Percentiles rank a stretch among this genome's conserved stretches.
phyloP scores from a whole-genome alignment of 2,329 filamentous ascomycete species.

The Blastomyces percursus region DNA sequence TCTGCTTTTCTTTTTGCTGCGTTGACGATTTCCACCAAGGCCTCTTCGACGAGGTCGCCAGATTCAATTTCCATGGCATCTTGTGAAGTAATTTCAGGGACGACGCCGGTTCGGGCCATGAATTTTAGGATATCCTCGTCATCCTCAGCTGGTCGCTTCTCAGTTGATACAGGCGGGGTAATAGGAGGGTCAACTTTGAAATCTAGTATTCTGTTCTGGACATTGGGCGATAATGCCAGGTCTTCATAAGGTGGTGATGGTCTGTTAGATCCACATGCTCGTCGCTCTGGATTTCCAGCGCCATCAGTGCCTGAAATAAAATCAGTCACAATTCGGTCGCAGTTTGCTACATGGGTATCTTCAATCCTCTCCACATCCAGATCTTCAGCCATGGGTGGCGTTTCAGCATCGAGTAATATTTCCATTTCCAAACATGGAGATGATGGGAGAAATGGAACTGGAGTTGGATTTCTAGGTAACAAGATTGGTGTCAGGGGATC shows the following conservation, averaged over 20 bases:
- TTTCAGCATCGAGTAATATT: conserved; percentile 27
- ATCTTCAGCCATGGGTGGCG: conserved; percentile 25
- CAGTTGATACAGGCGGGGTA: conserved; percentile 28
- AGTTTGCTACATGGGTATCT: conserved; percentile 3
- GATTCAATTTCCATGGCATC: conserved; percentile 24
- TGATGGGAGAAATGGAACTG: conserved; percentile 30
- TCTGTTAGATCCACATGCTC: background rate
- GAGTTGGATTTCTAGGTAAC: conserved; percentile 34
- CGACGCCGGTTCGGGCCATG: background rate
- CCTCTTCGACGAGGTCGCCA: conserved; percentile 25
- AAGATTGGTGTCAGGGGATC: conserved; percentile 38
- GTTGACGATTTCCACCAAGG: conserved; percentile 26
- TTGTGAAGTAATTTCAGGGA: conserved; percentile 29
- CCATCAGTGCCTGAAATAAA: background rate
- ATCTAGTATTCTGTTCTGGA: conserved; percentile 19
- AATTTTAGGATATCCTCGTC: conserved; percentile 6
- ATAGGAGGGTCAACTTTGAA: conserved; percentile 39
- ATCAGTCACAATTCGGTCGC: background rate
- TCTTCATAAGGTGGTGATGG: background rate
- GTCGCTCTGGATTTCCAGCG: conserved; percentile 9
- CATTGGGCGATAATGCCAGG: background rate
- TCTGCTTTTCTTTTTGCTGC: conserved; percentile 22
- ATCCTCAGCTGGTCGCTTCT: conserved; percentile 1
- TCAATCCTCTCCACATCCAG: conserved; percentile 24
- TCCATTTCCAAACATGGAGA: conserved; percentile 29